These are phyloP conservation scores for Hymenoscyphus occultus DNA, from an alignment of 2,329 filamentous ascomycete genomes.

Conservation along the genomic window DNA sequence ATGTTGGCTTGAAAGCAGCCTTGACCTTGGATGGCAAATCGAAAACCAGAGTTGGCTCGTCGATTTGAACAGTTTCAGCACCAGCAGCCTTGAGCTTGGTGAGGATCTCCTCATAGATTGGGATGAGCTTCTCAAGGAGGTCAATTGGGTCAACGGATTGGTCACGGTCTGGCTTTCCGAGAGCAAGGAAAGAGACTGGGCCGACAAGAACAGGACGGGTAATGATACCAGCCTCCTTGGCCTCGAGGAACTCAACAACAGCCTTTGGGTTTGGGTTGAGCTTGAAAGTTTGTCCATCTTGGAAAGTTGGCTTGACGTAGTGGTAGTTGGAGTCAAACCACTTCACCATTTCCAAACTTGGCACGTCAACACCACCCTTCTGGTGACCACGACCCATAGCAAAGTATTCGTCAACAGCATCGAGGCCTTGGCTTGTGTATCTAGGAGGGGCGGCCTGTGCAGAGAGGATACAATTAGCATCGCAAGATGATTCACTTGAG, in stretches of 20 bases:
- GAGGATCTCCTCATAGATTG: conserved; percentile 91
- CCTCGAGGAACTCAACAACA: conserved; percentile 90
- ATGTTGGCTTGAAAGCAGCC: conserved; percentile 96
- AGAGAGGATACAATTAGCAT: conserved; percentile 19
- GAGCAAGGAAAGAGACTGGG: conserved; percentile 94
- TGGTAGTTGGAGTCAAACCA: conserved; percentile 99
- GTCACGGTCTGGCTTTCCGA: conserved; percentile 96
- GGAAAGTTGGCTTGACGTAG: conserved; percentile 98
- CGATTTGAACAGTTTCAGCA: conserved; percentile 95
- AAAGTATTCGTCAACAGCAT: conserved; percentile 94
- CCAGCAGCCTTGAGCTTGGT: conserved; percentile 92
- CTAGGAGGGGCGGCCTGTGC: conserved; percentile 81
- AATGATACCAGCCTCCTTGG: conserved; percentile 90
- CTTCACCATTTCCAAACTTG: conserved; percentile 98
- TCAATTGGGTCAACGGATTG: conserved; percentile 91
- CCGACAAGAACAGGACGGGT: conserved; percentile 95
- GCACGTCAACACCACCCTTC: conserved; percentile 89
- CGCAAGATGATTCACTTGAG: not conserved
- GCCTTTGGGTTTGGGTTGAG: conserved; percentile 87
- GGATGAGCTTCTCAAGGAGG: conserved; percentile 88
- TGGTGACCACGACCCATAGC: conserved; percentile 99
- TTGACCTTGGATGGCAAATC: conserved; percentile 88
- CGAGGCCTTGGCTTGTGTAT: conserved; percentile 86
- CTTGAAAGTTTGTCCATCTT: conserved; percentile 96
- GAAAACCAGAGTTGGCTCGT: conserved; percentile 95